Evolutionary conservation across 2,329 filamentous ascomycete species (phyloP).

Genomic region (Colletotrichum musicola): DNA sequence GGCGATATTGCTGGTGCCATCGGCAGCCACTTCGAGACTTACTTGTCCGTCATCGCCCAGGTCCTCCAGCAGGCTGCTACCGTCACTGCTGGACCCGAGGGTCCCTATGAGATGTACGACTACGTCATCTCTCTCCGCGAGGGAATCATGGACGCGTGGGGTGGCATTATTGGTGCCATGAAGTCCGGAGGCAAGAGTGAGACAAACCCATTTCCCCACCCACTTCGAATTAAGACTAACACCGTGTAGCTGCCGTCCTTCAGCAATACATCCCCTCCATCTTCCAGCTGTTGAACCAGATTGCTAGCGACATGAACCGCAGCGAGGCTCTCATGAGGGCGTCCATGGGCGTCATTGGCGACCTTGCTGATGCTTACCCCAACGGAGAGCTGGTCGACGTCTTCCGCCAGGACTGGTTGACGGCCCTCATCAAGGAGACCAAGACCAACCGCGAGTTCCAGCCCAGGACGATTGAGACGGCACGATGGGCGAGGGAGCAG

Average conservation of each 20-base stretch:
- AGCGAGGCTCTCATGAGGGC: conserved; percentile 93
- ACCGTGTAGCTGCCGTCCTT: conserved; percentile 71
- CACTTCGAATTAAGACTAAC: conserved; percentile 44
- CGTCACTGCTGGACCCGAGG: conserved; percentile 82
- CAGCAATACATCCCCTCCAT: conserved; percentile 86
- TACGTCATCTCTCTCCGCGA: conserved; percentile 96
- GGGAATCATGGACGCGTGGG: conserved; percentile 99
- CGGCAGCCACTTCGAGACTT: conserved; percentile 90
- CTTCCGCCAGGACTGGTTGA: conserved; percentile 94
- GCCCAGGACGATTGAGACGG: conserved; percentile 88
- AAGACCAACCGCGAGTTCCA: conserved; percentile 90
- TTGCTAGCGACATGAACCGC: conserved; percentile 86
- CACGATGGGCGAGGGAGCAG: conserved; percentile 96
- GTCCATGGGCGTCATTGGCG: conserved; percentile 97
- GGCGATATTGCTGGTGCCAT: conserved; percentile 98
- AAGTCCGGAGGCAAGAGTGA: conserved; percentile 83
- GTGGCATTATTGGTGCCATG: conserved; percentile 95
- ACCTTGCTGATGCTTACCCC: conserved; percentile 93
- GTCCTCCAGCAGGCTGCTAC: conserved; percentile 93
- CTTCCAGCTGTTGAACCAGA: conserved; percentile 85
- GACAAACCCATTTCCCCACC: conserved; percentile 45
- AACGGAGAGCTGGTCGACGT: conserved; percentile 85
- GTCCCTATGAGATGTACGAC: conserved; percentile 94
- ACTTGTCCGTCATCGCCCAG: conserved; percentile 90
- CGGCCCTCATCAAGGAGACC: conserved; percentile 89